A percentile compares a stretch with the other conserved stretches of the same genome.
Conservation (phyloP, 805 yeast genomes). For the Ogataea glucozyma region DNA sequence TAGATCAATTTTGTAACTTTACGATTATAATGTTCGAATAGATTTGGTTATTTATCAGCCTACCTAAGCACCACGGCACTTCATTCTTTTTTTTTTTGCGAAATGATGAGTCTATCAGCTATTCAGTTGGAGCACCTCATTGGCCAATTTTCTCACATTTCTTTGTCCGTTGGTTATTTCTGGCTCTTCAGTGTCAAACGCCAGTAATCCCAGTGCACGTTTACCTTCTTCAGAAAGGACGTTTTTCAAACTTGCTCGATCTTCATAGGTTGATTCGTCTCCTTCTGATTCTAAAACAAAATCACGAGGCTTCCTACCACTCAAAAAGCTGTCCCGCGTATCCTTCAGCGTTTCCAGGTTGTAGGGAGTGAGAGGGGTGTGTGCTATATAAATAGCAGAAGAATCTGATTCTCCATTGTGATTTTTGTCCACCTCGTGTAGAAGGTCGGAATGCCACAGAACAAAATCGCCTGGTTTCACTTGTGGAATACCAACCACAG, state of each 20-base stretch:
- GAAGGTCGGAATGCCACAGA: constrained; percentile 45
- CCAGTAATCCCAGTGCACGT: constrained; percentile 31
- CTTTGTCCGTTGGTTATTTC: constrained; percentile 31
- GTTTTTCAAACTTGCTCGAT: constrained; percentile 11
- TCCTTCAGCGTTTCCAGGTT: constrained; percentile 14
- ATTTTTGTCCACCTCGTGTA: constrained; percentile 42
- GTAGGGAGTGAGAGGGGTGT: constrained; percentile 35
- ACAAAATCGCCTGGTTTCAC: constrained; percentile 46
- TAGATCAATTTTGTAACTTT: not conserved
- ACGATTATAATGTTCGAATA: too few species aligned
- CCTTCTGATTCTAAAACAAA: constrained; percentile 7
- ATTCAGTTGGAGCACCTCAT: constrained; percentile 5
- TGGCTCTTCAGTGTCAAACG: constrained; percentile 27
- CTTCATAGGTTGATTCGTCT: constrained; percentile 11
- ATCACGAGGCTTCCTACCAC: constrained; percentile 15
- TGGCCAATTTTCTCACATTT: constrained; percentile 24
- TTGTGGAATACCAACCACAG: constrained; percentile 39
- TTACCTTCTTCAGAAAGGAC: constrained; percentile 25
- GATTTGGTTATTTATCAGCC: too few species aligned
- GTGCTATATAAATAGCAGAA: constrained; percentile 41
- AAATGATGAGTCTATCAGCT: too few species aligned
- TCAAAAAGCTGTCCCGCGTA: constrained; percentile 7
- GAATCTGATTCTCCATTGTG: constrained; percentile 40
- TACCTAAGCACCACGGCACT: too few species aligned
- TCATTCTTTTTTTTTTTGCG: too few species aligned